These are phyloP conservation scores for Septoria petroselini DNA, from an alignment of 2,329 filamentous ascomycete species.

Conservation along the genomic window DNA sequence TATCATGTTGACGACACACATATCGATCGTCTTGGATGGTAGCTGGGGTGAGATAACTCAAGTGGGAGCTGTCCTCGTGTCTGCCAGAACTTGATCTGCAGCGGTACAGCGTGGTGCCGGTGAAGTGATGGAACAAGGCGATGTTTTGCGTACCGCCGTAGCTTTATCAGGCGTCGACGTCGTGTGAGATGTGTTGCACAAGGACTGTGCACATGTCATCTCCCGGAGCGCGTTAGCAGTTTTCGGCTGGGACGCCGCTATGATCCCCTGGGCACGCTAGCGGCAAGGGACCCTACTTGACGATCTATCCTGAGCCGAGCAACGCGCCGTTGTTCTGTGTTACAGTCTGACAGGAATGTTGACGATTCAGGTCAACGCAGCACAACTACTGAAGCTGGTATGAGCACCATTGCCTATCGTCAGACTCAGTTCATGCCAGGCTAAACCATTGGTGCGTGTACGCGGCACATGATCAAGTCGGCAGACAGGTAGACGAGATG, in stretches of 20 bases:
- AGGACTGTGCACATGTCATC: too few relatives aligned
- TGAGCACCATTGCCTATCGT: not conserved
- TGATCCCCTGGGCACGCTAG: too few relatives aligned
- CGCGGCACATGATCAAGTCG: not conserved
- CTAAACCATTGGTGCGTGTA: not conserved
- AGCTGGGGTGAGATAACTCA: not conserved
- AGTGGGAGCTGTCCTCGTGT: not conserved
- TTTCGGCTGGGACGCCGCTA: too few relatives aligned
- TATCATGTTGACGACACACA: conserved; percentile 22
- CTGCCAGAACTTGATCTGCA: not conserved
- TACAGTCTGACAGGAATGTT: too few relatives aligned
- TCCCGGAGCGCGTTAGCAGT: too few relatives aligned
- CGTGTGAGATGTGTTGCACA: too few relatives aligned
- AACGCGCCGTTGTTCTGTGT: too few relatives aligned
- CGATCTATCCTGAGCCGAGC: too few relatives aligned
- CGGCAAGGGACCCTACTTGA: too few relatives aligned
- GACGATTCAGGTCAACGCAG: too few relatives aligned
- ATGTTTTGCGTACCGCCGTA: not conserved
- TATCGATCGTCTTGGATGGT: not conserved
- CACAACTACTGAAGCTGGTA: not conserved
- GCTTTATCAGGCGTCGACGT: too few relatives aligned
- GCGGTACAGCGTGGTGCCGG: not conserved
- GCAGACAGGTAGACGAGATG: not conserved
- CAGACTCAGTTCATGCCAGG: not conserved
- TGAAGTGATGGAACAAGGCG: not conserved